Percentiles rank a stretch among this genome's conserved stretches.
These are phyloP conservation scores for Mycena sanguinolenta DNA, from an alignment of 768 basidiomycete species.

Conservation along the genomic window DNA sequence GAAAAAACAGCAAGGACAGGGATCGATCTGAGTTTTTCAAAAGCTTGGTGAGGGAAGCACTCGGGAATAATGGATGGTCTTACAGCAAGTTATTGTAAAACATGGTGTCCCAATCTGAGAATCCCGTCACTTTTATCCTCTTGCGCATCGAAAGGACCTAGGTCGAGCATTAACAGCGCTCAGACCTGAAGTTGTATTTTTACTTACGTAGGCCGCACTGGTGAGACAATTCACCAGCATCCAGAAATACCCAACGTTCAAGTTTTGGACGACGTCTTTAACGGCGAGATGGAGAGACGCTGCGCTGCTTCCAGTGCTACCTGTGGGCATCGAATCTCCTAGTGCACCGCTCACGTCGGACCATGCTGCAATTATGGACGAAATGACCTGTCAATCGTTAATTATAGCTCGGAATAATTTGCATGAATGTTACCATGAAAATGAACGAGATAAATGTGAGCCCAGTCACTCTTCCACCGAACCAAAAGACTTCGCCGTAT, in stretches of 20 bases:
- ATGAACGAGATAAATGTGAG: constrained; percentile 91
- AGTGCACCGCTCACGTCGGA: constrained; percentile 76
- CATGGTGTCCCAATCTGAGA: constrained; percentile 99
- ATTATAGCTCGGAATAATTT: not conserved
- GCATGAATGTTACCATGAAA: constrained; percentile 78
- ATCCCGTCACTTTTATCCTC: constrained; percentile 93
- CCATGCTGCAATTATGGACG: constrained; percentile 98
- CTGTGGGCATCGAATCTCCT: constrained; percentile 51
- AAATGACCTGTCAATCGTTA: constrained; percentile 73
- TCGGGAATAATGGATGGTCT: not conserved
- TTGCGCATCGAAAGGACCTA: constrained; percentile 97
- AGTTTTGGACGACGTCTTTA: constrained; percentile 58
- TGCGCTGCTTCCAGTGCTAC: constrained; percentile 50
- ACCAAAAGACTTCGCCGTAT: constrained; percentile 98
- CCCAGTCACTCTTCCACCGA: constrained; percentile 88
- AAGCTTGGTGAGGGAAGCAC: not conserved
- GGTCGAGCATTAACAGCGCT: constrained; percentile 15
- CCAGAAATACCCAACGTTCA: constrained; percentile 94
- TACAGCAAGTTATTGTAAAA: constrained; percentile 96
- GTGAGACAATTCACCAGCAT: constrained; percentile 94
- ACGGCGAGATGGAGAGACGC: constrained; percentile 54
- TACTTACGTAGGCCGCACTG: constrained; percentile 91
- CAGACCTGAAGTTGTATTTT: constrained; percentile 28
- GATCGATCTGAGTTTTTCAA: constrained; percentile 67
- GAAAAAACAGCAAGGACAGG: constrained; percentile 90